Conservation (phyloP, 2,329 filamentous ascomycete genomes). For the Fusarium algeriense region DNA sequence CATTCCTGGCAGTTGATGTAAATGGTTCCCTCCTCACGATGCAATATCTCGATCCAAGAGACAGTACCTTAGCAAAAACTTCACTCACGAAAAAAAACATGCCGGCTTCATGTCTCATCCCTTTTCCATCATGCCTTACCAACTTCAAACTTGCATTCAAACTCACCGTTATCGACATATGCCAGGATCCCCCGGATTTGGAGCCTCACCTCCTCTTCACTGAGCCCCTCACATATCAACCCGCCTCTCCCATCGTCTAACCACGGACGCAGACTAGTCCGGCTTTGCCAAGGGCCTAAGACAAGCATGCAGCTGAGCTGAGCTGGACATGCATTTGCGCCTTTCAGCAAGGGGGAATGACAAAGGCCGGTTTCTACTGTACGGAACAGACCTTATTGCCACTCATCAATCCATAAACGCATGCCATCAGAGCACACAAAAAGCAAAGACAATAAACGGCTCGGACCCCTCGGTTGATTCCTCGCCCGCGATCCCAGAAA, state of each 20-base stretch:
- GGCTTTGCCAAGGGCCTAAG: constrained; percentile 29
- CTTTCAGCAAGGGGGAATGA: constrained; percentile 24
- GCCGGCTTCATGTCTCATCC: constrained; percentile 23
- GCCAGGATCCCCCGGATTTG: constrained; percentile 20
- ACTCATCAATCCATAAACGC: neutral
- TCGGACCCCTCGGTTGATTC: constrained; percentile 32
- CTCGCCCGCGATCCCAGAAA: constrained; percentile 6
- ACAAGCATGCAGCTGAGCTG: constrained; percentile 28
- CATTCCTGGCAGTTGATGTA: neutral
- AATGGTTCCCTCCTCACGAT: neutral
- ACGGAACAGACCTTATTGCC: neutral
- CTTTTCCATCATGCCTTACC: constrained; percentile 2
- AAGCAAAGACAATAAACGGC: constrained; percentile 30
- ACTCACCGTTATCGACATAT: constrained; percentile 10
- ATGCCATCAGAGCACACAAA: constrained; percentile 18
- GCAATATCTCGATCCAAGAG: neutral
- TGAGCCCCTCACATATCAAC: constrained; percentile 34
- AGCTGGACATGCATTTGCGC: neutral
- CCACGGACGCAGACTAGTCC: constrained; percentile 8
- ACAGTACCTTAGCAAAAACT: neutral
- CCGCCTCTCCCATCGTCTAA: constrained; percentile 3
- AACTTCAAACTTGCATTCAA: constrained; percentile 1
- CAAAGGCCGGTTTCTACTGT: constrained; percentile 8
- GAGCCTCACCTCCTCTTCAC: constrained; percentile 22
- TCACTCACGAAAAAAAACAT: neutral